Evolutionary conservation across 106 monocot genomes (phyloP), one percentile per base, ranked within the genome.

Genomic region (Dendrobium nobile): DNA sequence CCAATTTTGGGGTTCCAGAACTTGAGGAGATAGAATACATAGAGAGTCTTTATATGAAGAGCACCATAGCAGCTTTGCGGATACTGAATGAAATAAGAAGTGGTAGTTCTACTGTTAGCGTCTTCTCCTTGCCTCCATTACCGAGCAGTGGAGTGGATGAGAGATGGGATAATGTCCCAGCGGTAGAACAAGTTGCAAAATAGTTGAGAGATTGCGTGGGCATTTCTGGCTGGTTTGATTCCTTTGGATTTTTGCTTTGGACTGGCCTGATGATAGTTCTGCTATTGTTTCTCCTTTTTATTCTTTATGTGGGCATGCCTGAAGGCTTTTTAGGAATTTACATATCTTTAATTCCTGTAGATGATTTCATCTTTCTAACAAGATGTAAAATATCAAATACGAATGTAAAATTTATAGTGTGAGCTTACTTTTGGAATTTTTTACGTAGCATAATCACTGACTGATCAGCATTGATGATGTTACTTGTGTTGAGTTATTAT

Each of bases 21-120:
- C 54, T 89, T 48, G 95, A 89, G 18, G 91, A 96, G 75, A 89
- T 91, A 9, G 85, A 91, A 73, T 79, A 81, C 80, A 91, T 91
- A 79, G 91, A 93, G 86, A 87, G 93, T 58, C 45, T 86, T 67
- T 89, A 87, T 81, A 89, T 96, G 91, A 96, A 91, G 82, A 93
- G 93, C 83, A 96, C 91, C 2, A 28, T 91, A 11, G 77, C 93
- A 19, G 95, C 95, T 9, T 65, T 95, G 58, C 64, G 89, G 51
- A 82, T 81, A 2, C 75, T 93, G 73, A 91, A 84, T 67, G 93
- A 93, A 82, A 91, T 96, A 7, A 78, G 93, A 56, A 93, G 89
- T 22, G 89, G 89, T 43, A 93, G 93, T 77, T 96, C 95, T 22
- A 96, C 93, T 3, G 91, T 93, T 15, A 91, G 95, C 45, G 84